Evolutionary conservation across 148 eudicot genomes (phyloP).

Genomic region (Tetragonia tetragonoides): DNA sequence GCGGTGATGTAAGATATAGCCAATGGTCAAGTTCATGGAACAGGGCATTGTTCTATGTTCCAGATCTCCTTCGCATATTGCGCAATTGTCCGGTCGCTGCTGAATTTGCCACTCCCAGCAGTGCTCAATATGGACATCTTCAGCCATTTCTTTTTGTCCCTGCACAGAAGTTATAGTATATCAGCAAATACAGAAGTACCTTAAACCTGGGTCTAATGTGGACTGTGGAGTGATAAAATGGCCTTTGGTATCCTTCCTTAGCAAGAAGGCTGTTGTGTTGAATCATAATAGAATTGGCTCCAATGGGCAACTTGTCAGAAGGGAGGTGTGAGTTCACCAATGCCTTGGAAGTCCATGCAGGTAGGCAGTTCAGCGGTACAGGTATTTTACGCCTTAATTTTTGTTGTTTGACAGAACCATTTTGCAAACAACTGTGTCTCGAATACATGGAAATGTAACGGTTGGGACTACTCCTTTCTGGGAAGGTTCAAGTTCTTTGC

Average conservation of each 20-base stretch:
- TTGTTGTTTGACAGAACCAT: no score
- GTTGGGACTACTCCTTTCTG: background rate
- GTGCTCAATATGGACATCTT: constrained; percentile 96
- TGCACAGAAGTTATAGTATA: constrained; percentile 21
- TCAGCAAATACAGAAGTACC: background rate
- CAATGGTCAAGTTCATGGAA: constrained; percentile 35
- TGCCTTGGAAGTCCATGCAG: no score
- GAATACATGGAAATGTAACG: background rate
- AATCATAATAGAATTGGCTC: no score
- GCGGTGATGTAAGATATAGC: no score
- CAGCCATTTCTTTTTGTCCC: constrained; percentile 88
- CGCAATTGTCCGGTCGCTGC: constrained; percentile 93
- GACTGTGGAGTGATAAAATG: background rate
- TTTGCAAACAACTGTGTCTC: no score
- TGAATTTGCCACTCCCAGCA: constrained; percentile 93
- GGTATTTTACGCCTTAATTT: no score
- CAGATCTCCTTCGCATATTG: constrained; percentile 93
- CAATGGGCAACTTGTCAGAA: no score
- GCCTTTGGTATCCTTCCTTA: background rate
- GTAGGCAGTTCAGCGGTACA: no score
- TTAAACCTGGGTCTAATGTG: background rate
- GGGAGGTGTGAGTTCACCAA: no score
- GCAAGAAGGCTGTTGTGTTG: background rate
- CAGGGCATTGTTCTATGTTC: constrained; percentile 73
- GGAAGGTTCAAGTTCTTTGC: background rate